Conservation (phyloP, 805 yeast genomes). For the Danielia reshetovae region DNA sequence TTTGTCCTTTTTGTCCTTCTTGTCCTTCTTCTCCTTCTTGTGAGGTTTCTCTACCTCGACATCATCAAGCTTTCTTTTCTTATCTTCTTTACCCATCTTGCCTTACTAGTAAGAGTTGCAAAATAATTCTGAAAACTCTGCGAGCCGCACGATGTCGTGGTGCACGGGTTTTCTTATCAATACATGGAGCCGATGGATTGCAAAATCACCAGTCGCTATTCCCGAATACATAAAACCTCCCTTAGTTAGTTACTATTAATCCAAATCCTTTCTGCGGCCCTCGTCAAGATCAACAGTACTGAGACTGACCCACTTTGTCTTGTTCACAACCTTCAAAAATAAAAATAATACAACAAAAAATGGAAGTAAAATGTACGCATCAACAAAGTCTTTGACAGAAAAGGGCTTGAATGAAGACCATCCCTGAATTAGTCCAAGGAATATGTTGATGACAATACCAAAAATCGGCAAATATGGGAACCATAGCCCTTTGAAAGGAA, state of each 20-base stretch:
- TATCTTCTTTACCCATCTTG: constrained; percentile 23
- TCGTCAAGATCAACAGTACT: constrained; percentile 47
- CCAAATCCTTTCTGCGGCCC: constrained; percentile 44
- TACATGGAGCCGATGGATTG: too few relatives aligned
- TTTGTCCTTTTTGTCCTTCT: constrained; percentile 19
- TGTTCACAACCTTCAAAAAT: constrained; percentile 36
- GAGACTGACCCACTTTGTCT: constrained; percentile 39
- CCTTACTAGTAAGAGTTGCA: background rate
- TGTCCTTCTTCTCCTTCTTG: constrained; percentile 21
- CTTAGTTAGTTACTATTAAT: constrained; percentile 4
- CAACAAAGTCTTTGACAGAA: constrained; percentile 42
- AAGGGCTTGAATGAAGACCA: constrained; percentile 64
- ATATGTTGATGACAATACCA: constrained; percentile 47
- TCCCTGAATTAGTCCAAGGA: constrained; percentile 60
- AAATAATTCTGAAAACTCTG: constrained; percentile 3
- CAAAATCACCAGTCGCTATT: too few relatives aligned
- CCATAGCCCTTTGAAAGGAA: constrained; percentile 36
- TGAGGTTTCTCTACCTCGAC: constrained; percentile 29
- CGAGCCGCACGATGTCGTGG: constrained; percentile 12
- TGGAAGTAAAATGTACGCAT: constrained; percentile 62
- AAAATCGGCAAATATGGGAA: constrained; percentile 50
- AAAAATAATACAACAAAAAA: constrained; percentile 42
- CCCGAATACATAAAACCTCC: background rate
- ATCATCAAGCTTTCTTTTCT: constrained; percentile 25
- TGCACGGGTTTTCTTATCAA: constrained; percentile 1